Conservation (phyloP, 768 basidiomycete genomes). For the Inosperma sp. region DNA sequence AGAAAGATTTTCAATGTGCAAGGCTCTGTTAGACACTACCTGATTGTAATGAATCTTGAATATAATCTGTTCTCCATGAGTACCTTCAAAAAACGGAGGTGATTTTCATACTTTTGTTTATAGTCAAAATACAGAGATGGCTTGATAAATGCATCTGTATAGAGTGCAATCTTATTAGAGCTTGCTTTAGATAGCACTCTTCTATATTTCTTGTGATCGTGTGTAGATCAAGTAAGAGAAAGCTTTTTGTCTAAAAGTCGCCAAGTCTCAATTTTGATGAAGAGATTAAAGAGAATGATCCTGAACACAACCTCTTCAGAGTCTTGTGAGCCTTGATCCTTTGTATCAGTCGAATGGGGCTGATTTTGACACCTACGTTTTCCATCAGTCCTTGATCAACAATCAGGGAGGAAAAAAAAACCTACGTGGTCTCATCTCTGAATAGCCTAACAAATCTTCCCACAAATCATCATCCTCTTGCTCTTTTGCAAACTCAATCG, state of each 20-base stretch:
- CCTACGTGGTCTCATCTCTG: no score
- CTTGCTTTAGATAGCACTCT: conserved; percentile 44
- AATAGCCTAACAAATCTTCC: no score
- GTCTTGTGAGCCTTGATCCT: conserved; percentile 57
- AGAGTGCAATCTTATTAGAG: conserved; percentile 42
- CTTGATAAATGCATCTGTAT: conserved; percentile 68
- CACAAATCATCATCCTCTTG: no score
- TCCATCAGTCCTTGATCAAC: no score
- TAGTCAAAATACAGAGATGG: conserved; percentile 57
- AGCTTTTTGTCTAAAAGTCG: conserved; percentile 49
- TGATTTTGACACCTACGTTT: no score
- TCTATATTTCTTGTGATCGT: conserved; percentile 49
- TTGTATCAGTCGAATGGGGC: no score
- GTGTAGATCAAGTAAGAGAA: conserved; percentile 57
- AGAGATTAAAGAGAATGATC: conserved; percentile 63
- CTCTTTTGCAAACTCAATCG: no score
- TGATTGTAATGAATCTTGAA: no score
- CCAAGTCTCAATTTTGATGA: conserved; percentile 72
- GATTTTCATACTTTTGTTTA: conserved; percentile 48
- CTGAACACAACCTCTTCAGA: conserved; percentile 66
- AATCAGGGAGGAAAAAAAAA: no score
- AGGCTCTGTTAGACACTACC: no score
- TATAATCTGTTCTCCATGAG: conserved; percentile 57
- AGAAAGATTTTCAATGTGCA: no score
- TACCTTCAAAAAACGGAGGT: conserved; percentile 55